Evolutionary conservation across 179 eudicot genomes (phyloP).

Genomic region (Beta lomatogona): DNA sequence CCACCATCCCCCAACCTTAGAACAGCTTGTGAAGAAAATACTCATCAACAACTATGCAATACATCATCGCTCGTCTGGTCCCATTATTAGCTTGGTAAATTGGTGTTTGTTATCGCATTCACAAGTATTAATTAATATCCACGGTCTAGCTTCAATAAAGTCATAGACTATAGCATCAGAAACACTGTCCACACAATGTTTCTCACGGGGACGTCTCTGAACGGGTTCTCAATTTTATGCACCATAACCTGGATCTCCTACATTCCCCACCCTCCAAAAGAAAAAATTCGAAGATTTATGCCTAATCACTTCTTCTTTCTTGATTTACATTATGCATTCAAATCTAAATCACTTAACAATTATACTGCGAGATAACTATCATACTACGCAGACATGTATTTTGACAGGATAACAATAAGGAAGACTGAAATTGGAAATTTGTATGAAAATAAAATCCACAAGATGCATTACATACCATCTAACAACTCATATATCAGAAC

Average conservation of each 20-base stretch:
- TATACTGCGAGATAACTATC: not conserved
- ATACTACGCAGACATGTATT: not conserved
- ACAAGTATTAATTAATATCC: not conserved
- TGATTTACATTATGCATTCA: too few relatives aligned
- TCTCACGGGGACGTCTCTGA: not conserved
- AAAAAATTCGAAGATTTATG: not conserved
- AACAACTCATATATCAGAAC: conserved; percentile 93
- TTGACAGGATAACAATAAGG: not conserved
- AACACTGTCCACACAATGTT: not conserved
- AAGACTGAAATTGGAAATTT: not conserved
- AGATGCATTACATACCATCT: conserved; percentile 67
- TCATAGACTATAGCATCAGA: not conserved
- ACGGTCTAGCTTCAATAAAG: not conserved
- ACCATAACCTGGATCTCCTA: not conserved
- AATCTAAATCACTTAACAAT: too few relatives aligned
- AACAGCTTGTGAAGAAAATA: not conserved
- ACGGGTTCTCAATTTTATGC: not conserved
- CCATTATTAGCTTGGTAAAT: not conserved
- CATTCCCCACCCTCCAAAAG: not conserved
- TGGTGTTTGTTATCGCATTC: not conserved
- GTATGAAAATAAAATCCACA: not conserved
- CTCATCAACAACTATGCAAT: not conserved
- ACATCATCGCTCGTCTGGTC: not conserved
- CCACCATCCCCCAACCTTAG: not conserved
- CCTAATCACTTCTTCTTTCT: not conserved